phyloP scores from a whole-genome alignment of 108 stramenopile species.

The Fragilariopsis cylindrus region DNA sequence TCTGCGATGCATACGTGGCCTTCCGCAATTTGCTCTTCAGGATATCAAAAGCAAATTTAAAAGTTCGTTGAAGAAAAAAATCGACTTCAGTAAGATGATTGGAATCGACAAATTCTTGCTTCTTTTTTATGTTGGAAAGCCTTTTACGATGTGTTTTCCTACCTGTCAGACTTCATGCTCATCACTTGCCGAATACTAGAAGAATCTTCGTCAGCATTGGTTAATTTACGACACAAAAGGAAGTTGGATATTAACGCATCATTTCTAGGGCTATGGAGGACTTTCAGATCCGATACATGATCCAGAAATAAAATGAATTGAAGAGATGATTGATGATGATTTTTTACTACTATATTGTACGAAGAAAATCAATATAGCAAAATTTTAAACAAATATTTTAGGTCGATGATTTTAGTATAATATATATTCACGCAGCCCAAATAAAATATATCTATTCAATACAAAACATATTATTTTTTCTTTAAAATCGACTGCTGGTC shows the following conservation, averaged over 20 bases:
- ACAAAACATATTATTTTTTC: background rate
- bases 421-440: background rate
- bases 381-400: background rate
- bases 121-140: conserved; percentile 1
- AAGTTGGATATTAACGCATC: background rate
- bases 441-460: background rate
- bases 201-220: background rate
- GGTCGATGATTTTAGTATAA: background rate
- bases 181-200: background rate
- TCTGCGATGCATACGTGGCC: conserved; percentile 21
- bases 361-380: background rate
- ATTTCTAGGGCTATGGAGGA: conserved; percentile 2
- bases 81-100: background rate
- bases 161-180: background rate
- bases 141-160: conserved; percentile 18
- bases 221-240: background rate
- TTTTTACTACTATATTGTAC: background rate
- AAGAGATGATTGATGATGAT: background rate
- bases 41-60: conserved; percentile 21
- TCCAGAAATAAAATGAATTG: conserved; percentile 1
- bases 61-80: background rate
- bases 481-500: background rate
- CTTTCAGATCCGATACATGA: conserved; percentile 7
- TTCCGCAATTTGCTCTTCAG: conserved; percentile 6
- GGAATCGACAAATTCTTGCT: background rate